phyloP scores from a whole-genome alignment of 495 filamentous ascomycete genomes.

The Penicillium egyptiacum region DNA sequence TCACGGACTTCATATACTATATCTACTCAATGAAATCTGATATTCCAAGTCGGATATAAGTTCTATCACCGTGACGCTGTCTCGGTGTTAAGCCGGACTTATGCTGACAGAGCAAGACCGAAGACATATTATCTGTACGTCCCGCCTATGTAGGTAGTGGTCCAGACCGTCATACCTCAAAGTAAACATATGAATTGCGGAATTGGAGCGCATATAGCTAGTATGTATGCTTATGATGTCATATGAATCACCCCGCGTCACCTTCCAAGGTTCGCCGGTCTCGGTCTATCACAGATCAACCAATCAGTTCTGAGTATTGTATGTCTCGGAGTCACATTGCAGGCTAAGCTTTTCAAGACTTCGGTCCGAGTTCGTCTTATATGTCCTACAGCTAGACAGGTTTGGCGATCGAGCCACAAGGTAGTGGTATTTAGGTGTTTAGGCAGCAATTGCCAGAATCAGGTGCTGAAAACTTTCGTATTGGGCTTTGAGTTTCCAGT shows the following conservation, averaged over 20 bases:
- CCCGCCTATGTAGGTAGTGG: not conserved
- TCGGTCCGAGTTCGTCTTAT: not conserved
- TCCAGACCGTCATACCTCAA: too few relatives aligned
- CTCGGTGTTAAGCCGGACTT: not conserved
- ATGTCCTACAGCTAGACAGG: not conserved
- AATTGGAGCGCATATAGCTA: too few relatives aligned
- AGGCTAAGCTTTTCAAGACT: conserved; percentile 7
- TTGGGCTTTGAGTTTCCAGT: not conserved
- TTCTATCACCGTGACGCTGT: not conserved
- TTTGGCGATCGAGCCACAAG: not conserved
- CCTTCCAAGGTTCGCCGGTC: too few relatives aligned
- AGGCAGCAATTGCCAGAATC: not conserved
- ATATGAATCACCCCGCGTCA: not conserved
- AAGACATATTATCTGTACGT: not conserved
- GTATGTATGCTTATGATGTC: not conserved
- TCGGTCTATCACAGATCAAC: not conserved
- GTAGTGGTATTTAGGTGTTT: not conserved
- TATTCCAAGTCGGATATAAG: not conserved
- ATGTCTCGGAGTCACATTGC: not conserved
- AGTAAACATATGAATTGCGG: too few relatives aligned
- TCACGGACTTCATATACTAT: not conserved
- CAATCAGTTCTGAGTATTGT: not conserved
- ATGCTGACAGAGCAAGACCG: not conserved
- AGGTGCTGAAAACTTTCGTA: not conserved
- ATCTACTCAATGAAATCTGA: not conserved